These are phyloP conservation scores for Lecanicillium sp. DNA, from an alignment of 2,329 filamentous ascomycete species.

Conservation along the genomic window DNA sequence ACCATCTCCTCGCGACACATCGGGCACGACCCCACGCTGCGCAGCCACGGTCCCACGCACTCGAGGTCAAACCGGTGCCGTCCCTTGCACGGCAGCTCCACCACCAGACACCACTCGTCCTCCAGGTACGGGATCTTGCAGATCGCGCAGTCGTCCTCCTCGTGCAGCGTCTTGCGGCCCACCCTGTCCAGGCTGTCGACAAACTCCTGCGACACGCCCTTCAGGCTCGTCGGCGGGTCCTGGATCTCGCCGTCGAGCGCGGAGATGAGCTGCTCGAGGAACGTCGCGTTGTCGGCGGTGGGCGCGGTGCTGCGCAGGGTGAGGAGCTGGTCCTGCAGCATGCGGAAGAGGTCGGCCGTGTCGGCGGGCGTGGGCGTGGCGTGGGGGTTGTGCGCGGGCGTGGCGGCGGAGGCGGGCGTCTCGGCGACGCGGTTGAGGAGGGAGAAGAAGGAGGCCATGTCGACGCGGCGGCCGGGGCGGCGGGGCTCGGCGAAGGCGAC, in stretches of 20 bases:
- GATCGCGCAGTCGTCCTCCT: conserved; percentile 54
- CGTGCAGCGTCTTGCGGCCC: conserved; percentile 40
- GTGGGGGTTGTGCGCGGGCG: conserved; percentile 45
- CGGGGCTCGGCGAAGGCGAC: conserved; percentile 41
- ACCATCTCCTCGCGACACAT: conserved; percentile 56
- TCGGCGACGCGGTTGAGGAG: conserved; percentile 49
- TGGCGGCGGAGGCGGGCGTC: conserved; percentile 26
- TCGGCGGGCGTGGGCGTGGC: conserved; percentile 56
- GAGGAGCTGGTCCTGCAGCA: conserved; percentile 54
- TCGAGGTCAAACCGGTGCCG: conserved; percentile 59
- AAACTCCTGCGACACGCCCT: conserved; percentile 53
- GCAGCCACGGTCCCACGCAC: conserved; percentile 60
- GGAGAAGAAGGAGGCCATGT: conserved; percentile 59
- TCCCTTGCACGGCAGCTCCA: conserved; percentile 56
- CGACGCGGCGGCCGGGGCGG: conserved; percentile 46
- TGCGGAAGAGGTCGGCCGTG: conserved; percentile 49
- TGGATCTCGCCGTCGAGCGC: conserved; percentile 45
- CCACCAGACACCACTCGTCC: conserved; percentile 56
- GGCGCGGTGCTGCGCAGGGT: conserved; percentile 45
- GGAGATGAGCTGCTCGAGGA: conserved; percentile 45
- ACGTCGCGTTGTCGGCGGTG: conserved; percentile 39
- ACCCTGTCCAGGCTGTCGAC: conserved; percentile 56
- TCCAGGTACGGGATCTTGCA: conserved; percentile 57
- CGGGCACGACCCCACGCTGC: conserved; percentile 58
- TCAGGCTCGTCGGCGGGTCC: conserved; percentile 44